These are phyloP conservation scores for Hygrocybe punicea DNA, from an alignment of 768 basidiomycete genomes.

Conservation along the genomic window DNA sequence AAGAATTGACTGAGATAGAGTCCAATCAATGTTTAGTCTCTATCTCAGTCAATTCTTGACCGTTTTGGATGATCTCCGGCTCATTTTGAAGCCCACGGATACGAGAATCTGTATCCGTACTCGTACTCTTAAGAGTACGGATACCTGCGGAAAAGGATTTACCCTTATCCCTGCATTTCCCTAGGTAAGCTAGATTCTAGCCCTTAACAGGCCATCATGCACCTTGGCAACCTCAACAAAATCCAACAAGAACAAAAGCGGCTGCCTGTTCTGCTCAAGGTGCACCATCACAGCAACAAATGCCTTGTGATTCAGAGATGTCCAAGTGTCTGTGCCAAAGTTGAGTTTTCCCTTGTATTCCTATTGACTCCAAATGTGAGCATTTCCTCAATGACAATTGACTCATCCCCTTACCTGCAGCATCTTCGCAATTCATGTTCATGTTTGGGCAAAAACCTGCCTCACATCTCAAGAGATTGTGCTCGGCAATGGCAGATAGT, in stretches of 20 bases:
- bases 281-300: slow-evolving; percentile 25
- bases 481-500: slow-evolving; percentile 32
- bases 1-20: too few species aligned
- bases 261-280: slow-evolving; percentile 27
- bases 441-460: slow-evolving; percentile 24
- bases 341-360: slow-evolving; percentile 27
- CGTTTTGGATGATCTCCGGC: too few species aligned
- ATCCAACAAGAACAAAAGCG: slow-evolving; percentile 31
- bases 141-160: too few species aligned
- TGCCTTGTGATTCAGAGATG: slow-evolving; percentile 10
- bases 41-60: too few species aligned
- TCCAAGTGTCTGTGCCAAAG: slow-evolving; percentile 22
- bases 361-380: slow-evolving; percentile 19
- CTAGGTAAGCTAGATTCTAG: neutral
- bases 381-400: neutral
- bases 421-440: slow-evolving; percentile 27
- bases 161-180: too few species aligned
- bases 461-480: slow-evolving; percentile 35
- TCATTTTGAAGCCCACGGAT: too few species aligned
- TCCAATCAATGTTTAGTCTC: too few species aligned
- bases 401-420: slow-evolving; percentile 21
- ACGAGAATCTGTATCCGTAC: too few species aligned
- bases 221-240: slow-evolving; percentile 18
- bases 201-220: neutral
- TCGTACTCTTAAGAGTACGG: too few species aligned